Evolutionary conservation across 2,329 filamentous ascomycete species (phyloP).

Genomic region (Ambrosiella xylebori): DNA sequence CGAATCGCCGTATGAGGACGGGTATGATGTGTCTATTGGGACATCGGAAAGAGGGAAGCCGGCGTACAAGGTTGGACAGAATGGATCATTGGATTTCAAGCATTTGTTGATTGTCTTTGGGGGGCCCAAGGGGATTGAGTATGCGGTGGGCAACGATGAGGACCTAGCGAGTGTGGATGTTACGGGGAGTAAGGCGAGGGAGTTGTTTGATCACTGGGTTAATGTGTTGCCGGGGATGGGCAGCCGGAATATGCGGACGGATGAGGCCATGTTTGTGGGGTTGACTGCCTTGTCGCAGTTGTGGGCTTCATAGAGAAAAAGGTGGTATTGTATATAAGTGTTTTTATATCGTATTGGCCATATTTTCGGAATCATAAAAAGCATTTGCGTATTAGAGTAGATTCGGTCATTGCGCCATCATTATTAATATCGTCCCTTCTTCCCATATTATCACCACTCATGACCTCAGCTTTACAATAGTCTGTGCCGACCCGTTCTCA

Average conservation of each 20-base stretch:
- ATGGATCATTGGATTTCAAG: constrained; percentile 29
- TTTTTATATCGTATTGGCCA: neutral
- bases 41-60: constrained; percentile 60
- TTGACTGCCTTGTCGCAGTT: constrained; percentile 48
- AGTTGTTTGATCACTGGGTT: constrained; percentile 71
- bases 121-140: constrained; percentile 63
- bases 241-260: constrained; percentile 65
- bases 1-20: constrained; percentile 54
- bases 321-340: neutral
- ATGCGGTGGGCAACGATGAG: constrained; percentile 46
- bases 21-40: constrained; percentile 69
- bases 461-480: constrained; percentile 20
- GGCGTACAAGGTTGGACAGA: constrained; percentile 28
- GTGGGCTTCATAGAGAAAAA: constrained; percentile 23
- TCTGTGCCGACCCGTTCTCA: constrained; percentile 23
- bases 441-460: neutral
- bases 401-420: neutral
- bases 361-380: neutral
- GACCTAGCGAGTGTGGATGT: constrained; percentile 44
- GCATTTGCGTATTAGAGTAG: neutral
- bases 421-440: neutral
- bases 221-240: constrained; percentile 68
- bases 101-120: constrained; percentile 69
- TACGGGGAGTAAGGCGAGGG: constrained; percentile 42
- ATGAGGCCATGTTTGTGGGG: constrained; percentile 67